A percentile compares a stretch with the other conserved stretches of the same genome.
Evolutionary conservation across 1,284 basidiomycete species (phyloP).

Genomic region (Tilletia setariae): DNA sequence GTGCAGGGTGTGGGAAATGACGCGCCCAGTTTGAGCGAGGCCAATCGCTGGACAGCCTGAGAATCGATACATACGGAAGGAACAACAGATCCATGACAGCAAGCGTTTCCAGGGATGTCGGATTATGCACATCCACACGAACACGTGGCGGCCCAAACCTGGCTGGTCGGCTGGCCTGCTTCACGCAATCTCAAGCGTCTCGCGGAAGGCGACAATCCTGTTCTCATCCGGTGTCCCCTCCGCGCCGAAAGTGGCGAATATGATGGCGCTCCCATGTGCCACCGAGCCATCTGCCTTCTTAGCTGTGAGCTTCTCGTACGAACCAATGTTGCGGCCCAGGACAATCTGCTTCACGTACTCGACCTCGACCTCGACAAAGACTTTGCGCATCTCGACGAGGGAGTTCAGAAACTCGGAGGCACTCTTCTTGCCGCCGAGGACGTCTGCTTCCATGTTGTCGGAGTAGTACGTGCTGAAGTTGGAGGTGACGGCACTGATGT

Average conservation of each 20-base stretch:
- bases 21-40: too few relatives aligned
- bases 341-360: conserved; percentile 11
- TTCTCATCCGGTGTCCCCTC: neutral
- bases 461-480: conserved; percentile 10
- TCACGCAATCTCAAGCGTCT: neutral
- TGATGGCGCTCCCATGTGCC: neutral
- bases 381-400: conserved; percentile 9
- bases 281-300: conserved; percentile 2
- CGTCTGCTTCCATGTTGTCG: neutral
- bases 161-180: neutral
- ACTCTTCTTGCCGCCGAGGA: neutral
- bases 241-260: neutral
- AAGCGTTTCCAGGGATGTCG: too few relatives aligned
- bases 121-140: too few relatives aligned
- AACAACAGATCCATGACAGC: too few relatives aligned
- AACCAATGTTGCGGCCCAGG: neutral
- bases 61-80: too few relatives aligned
- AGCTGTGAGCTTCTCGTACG: conserved; percentile 9
- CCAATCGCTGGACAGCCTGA: too few relatives aligned
- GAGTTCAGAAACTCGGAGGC: neutral
- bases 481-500: conserved; percentile 1
- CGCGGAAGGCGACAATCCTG: conserved; percentile 7
- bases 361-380: neutral
- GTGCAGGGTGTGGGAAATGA: too few relatives aligned
- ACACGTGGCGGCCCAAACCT: too few relatives aligned